Conservation (phyloP, 202 grass and related monocot genomes). For the Panicum virgatum region DNA sequence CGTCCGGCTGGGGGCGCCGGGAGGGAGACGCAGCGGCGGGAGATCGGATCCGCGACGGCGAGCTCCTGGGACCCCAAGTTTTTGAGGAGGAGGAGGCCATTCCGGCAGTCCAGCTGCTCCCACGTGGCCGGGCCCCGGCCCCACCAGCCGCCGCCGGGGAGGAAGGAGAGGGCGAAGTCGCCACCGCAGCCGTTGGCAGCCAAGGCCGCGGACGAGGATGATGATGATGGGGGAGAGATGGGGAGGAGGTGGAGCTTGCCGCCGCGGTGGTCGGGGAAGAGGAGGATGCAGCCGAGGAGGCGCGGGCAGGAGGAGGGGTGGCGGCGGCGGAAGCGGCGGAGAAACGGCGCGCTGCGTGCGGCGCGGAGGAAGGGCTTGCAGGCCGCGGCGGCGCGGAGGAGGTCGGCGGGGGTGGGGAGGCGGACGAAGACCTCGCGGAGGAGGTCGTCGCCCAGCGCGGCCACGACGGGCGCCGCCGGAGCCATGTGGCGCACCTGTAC, state of each 20-base stretch:
- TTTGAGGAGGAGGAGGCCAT: conserved; percentile 35
- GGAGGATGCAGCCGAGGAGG: conserved; percentile 34
- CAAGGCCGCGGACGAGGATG: not conserved
- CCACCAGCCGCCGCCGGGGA: conserved; percentile 17
- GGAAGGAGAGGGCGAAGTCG: conserved; percentile 42
- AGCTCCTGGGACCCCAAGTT: not conserved
- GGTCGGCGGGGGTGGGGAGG: conserved; percentile 29
- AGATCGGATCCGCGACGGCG: conserved; percentile 33
- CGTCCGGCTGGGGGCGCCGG: not conserved
- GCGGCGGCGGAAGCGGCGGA: conserved; percentile 45
- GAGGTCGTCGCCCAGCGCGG: conserved; percentile 34
- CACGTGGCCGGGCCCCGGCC: not conserved
- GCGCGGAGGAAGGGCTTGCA: conserved; percentile 47
- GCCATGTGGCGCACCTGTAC: conserved; percentile 13
- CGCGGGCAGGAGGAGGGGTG: conserved; percentile 22
- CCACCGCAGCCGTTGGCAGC: not conserved
- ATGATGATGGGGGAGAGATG: not conserved
- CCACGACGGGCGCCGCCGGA: conserved; percentile 16
- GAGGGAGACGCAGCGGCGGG: not conserved
- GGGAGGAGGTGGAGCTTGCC: not conserved
- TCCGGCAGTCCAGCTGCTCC: conserved; percentile 42
- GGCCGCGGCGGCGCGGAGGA: conserved; percentile 34
- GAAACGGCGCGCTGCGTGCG: conserved; percentile 31
- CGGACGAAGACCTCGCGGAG: conserved; percentile 41
- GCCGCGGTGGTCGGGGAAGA: not conserved